Base-by-base conservation (phyloP, 257 asterid species). In the Ehretia macrophylla region DNA sequence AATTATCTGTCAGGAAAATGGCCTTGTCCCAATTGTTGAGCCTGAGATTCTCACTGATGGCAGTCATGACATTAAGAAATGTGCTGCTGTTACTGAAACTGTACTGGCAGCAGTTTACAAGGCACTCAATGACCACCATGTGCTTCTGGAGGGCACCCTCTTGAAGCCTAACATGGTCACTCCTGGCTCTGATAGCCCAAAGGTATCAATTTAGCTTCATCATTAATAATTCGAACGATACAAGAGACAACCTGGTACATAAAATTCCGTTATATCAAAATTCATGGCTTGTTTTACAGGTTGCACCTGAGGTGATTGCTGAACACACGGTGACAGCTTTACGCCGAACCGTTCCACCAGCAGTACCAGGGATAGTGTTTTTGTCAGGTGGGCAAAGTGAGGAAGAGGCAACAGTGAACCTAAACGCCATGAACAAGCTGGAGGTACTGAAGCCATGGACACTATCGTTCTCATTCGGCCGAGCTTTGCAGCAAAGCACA, bases 111-210 rank as follows among this genome's bases (percentile, higher is more conserved):
- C 95, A 32, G 90, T 82, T 39, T 88, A 83, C 65, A 88, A 88
- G 83, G 95, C 94, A 35, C 73, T 88, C 42, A 88, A 84, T 58
- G 97, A 88, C 3, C 95, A 88, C 4, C 97, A 88, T 65, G 97
- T 88, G 66, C 84, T 88, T 46, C 85, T 88, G 3, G 97, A 88
- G 74, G 97, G 97, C 67, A 88, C 95, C 5, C 88, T 88, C 60
- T 68, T 86, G 74, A 88, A 88, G 81, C 97, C 97, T 32, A 88
- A 88, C 75, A 88, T 86, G 97, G 97, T 88, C 70, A 83, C 95
- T 3, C 94, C 97, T 5, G 95, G 97, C 55, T 88, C 97, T 21
- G 77, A 82, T 53, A 68, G 87, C 71, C 85, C 94, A 59, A 88
- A 88, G 86, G 96, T 85, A 51, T 17, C 19, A 14, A 48, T 23